Base-by-base conservation (phyloP, 805 yeast genomes). In the Yarrowia sp. region DNA sequence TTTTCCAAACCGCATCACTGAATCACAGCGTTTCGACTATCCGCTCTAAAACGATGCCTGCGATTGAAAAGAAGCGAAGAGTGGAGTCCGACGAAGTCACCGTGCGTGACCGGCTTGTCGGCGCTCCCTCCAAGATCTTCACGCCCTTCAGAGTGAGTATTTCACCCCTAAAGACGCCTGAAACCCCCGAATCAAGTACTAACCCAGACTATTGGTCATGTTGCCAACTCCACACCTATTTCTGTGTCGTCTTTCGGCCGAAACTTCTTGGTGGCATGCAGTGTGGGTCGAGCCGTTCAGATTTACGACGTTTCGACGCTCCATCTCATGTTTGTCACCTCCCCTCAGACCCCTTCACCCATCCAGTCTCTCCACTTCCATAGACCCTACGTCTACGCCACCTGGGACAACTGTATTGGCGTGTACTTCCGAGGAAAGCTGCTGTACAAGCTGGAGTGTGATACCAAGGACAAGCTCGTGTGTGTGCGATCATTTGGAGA, bases 261-360 rank as follows among this genome's bases (percentile, higher is more conserved):
- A 15, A 87, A 97, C 0, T 93, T 90, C 74, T 90, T 93, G 74
- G 86, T 92, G 48, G 97, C 89, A 16, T 94, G 98, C 0, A 87
- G 91, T 55, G 97, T 95, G 26, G 98, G 98, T 2, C 83, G 87
- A 67, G 84, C 94, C 0, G 91, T 95, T 80, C 98, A 94, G 77
- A 91, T 95, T 38, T 95, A 90, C 75, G 99, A 95, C 80, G 97
- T 74, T 14, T 87, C 94, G 41, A 91, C 90, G 8, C 81, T 94
- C 71, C 95, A 91, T 73, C 81, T 94, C 71, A 80, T 94, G 26
- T 94, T 95, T 78, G 96, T 94, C 12, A 91, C 97, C 0, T 90
- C 87, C 72, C 85, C 84, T 22, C 94, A 90, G 76, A 89, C 97
- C 0, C 84, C 88, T 0, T 76, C 86, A 8, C 84, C 86, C 69